phyloP scores from a whole-genome alignment of 495 filamentous ascomycete genomes.

The Melanomma pulvis-pyrius region DNA sequence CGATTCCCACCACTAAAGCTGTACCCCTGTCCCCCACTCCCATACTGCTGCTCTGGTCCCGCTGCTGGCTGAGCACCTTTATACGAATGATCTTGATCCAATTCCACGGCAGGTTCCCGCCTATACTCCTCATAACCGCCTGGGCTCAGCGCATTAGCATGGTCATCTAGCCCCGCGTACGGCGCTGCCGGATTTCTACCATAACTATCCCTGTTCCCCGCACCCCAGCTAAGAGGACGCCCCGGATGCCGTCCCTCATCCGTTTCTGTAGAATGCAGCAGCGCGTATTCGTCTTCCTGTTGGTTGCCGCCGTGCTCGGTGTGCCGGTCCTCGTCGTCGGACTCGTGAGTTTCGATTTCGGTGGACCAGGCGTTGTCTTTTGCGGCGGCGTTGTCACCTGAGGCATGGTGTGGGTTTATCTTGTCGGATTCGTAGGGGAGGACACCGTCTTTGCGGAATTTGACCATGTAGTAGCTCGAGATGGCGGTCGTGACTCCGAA shows the following conservation, averaged over 20 bases:
- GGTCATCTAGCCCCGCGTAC: constrained; percentile 28
- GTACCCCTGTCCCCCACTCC: constrained; percentile 21
- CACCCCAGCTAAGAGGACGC: constrained; percentile 43
- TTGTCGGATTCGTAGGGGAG: constrained; percentile 67
- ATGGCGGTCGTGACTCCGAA: constrained; percentile 73
- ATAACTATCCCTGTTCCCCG: constrained; percentile 14
- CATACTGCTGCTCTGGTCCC: background rate
- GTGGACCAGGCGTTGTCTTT: constrained; percentile 45
- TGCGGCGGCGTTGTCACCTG: constrained; percentile 20
- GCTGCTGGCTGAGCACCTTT: background rate
- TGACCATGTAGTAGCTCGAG: constrained; percentile 75
- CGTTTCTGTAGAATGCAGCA: constrained; percentile 34
- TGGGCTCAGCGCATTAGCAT: constrained; percentile 37
- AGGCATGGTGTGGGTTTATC: constrained; percentile 47
- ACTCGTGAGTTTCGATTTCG: constrained; percentile 33
- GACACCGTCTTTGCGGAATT: constrained; percentile 75
- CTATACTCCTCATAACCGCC: constrained; percentile 42
- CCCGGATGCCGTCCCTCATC: constrained; percentile 42
- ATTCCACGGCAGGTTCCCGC: constrained; percentile 9
- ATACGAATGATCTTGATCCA: background rate
- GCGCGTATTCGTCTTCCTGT: constrained; percentile 41
- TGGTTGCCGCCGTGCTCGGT: constrained; percentile 39
- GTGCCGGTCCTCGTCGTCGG: constrained; percentile 34
- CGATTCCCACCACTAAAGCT: constrained; percentile 34
- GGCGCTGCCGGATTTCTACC: constrained; percentile 6